Percentiles rank a stretch among this genome's conserved stretches.
These are phyloP conservation scores for Phoma sp. DNA, from an alignment of 2,329 filamentous ascomycete genomes.

Conservation along the genomic window DNA sequence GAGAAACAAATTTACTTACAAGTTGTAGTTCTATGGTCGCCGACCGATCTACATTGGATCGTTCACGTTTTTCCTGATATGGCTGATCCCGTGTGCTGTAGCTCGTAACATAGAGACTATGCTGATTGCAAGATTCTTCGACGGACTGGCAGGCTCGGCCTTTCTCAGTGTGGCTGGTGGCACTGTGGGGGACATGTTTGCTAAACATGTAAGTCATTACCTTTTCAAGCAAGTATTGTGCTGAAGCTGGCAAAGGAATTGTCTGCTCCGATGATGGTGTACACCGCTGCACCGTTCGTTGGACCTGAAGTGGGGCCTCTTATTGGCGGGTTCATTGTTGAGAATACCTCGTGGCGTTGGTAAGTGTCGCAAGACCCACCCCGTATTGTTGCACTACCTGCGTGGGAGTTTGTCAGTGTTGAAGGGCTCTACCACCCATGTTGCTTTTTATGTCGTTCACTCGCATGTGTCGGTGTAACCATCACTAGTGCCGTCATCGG, in stretches of 20 bases:
- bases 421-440: neutral
- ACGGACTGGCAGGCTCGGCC: constrained; percentile 70
- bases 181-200: constrained; percentile 73
- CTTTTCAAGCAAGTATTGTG: neutral
- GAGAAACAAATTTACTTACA: constrained; percentile 5
- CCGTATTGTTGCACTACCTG: constrained; percentile 11
- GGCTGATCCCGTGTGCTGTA: constrained; percentile 80
- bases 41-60: constrained; percentile 79
- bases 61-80: constrained; percentile 77
- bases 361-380: constrained; percentile 29
- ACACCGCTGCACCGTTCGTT: constrained; percentile 58
- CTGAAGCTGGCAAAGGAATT: constrained; percentile 57
- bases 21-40: constrained; percentile 74
- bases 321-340: constrained; percentile 82
- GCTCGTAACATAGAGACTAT: constrained; percentile 83
- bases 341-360: constrained; percentile 68
- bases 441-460: constrained; percentile 17
- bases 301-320: constrained; percentile 63
- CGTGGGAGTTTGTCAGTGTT: constrained; percentile 6
- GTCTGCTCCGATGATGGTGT: constrained; percentile 83
- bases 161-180: constrained; percentile 76
- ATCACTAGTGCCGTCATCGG: constrained; percentile 2
- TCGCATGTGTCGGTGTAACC: neutral
- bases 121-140: constrained; percentile 77
- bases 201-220: constrained; percentile 38